Conservation (phyloP, 2,329 filamentous ascomycete species). For the Fusarium kyushuense region DNA sequence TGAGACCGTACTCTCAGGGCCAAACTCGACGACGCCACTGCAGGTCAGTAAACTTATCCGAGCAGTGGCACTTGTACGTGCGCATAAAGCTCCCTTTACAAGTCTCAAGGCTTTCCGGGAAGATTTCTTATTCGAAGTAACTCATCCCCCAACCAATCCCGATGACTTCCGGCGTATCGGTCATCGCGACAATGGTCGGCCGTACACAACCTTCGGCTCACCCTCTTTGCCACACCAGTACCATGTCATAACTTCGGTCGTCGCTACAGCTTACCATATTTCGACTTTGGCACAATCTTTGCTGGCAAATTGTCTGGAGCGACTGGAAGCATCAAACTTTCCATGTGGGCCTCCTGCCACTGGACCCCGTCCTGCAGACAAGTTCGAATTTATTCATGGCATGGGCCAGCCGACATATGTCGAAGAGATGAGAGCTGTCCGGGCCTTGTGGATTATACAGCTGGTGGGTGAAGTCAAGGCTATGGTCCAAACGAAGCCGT, state of each 20-base stretch:
- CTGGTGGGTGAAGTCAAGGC: not conserved
- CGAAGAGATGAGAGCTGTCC: not conserved
- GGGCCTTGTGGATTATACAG: not conserved
- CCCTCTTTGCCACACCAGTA: not conserved
- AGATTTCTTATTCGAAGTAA: too few relatives aligned
- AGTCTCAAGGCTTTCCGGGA: not conserved
- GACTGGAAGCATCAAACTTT: not conserved
- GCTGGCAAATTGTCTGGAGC: not conserved
- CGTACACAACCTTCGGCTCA: not conserved
- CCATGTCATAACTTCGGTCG: not conserved
- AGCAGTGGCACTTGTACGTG: not conserved
- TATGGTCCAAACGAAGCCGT: not conserved
- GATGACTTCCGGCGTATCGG: too few relatives aligned
- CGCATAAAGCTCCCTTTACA: not conserved
- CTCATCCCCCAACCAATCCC: too few relatives aligned
- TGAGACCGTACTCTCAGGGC: not conserved
- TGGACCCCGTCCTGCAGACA: not conserved
- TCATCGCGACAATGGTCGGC: too few relatives aligned
- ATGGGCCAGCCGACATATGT: not conserved
- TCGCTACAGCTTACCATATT: not conserved
- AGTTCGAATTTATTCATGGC: not conserved
- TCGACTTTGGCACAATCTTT: not conserved
- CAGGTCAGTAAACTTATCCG: not conserved
- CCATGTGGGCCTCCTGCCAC: accelerated
- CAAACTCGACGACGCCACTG: not conserved